Conservation (phyloP, 192 early-diverging fungal species). For the Irineochytrium annulatum region DNA sequence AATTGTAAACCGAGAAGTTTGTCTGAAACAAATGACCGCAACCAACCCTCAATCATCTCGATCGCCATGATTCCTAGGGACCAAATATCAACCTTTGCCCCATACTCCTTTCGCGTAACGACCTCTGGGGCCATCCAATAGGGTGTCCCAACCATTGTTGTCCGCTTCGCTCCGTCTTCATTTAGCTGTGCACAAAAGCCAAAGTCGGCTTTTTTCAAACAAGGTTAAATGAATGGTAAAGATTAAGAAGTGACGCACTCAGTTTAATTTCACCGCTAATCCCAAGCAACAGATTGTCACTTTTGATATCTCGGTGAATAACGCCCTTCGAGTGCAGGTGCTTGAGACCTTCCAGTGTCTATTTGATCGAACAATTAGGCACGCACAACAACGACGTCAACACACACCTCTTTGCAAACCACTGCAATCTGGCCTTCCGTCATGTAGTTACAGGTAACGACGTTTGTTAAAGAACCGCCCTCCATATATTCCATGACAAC, state of each 20-base stretch:
- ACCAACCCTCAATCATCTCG: constrained; percentile 97
- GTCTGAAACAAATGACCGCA: no score
- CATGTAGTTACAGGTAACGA: constrained; percentile 73
- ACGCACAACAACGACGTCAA: neutral
- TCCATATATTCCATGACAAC: constrained; percentile 92
- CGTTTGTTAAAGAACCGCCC: constrained; percentile 80
- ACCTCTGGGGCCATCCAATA: constrained; percentile 58
- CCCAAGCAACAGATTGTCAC: constrained; percentile 62
- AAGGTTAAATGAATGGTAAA: neutral
- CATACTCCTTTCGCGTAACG: constrained; percentile 62
- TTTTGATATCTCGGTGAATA: constrained; percentile 71
- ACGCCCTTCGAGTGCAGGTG: constrained; percentile 65
- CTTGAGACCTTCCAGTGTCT: constrained; percentile 57
- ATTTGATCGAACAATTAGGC: neutral
- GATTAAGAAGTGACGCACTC: constrained; percentile 22
- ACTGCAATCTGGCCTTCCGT: constrained; percentile 93
- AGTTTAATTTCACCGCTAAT: constrained; percentile 76
- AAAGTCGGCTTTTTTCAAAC: constrained; percentile 71
- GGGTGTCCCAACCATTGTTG: constrained; percentile 49
- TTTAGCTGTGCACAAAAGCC: constrained; percentile 91
- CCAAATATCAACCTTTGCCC: constrained; percentile 76
- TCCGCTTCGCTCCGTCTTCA: constrained; percentile 75
- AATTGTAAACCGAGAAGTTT: no score
- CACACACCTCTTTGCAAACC: constrained; percentile 81
- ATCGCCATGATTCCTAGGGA: constrained; percentile 96